These are phyloP conservation scores for Halenospora varia DNA, from an alignment of 495 filamentous ascomycete genomes.

Conservation along the genomic window DNA sequence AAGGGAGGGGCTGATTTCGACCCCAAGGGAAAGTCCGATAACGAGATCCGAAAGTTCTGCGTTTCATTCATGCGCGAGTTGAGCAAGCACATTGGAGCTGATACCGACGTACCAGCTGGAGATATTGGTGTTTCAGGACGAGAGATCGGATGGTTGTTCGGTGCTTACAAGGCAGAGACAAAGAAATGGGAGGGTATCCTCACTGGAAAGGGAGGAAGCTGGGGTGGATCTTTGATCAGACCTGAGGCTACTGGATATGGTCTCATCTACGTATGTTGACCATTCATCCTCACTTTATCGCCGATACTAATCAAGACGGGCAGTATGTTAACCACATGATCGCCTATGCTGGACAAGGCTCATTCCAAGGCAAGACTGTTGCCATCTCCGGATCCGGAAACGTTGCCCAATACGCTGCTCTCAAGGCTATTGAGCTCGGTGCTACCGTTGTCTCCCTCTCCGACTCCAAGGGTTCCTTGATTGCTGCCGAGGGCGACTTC, in stretches of 20 bases:
- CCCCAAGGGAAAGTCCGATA: slow-evolving; percentile 97
- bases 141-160: slow-evolving; percentile 93
- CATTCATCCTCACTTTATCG: slow-evolving; percentile 17
- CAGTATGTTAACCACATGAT: slow-evolving; percentile 94
- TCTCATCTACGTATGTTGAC: slow-evolving; percentile 65
- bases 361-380: slow-evolving; percentile 87
- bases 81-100: slow-evolving; percentile 90
- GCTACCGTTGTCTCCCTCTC: slow-evolving; percentile 91
- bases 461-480: slow-evolving; percentile 80
- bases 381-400: slow-evolving; percentile 97
- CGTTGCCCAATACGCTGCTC: slow-evolving; percentile 95
- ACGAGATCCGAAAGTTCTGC: slow-evolving; percentile 98
- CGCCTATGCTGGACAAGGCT: slow-evolving; percentile 78
- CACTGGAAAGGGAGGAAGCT: slow-evolving; percentile 89
- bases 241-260: slow-evolving; percentile 97
- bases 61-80: slow-evolving; percentile 94
- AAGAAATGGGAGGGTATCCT: slow-evolving; percentile 94
- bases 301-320: slow-evolving; percentile 6
- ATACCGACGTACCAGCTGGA: slow-evolving; percentile 92
- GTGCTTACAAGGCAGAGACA: slow-evolving; percentile 82
- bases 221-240: slow-evolving; percentile 92
- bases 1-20: slow-evolving; percentile 99
- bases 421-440: slow-evolving; percentile 96
- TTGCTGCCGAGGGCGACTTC: slow-evolving; percentile 59
- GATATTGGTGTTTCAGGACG: slow-evolving; percentile 90